Base-by-base conservation (phyloP, 345 rosid genomes). In the Rhizophora mangle region DNA sequence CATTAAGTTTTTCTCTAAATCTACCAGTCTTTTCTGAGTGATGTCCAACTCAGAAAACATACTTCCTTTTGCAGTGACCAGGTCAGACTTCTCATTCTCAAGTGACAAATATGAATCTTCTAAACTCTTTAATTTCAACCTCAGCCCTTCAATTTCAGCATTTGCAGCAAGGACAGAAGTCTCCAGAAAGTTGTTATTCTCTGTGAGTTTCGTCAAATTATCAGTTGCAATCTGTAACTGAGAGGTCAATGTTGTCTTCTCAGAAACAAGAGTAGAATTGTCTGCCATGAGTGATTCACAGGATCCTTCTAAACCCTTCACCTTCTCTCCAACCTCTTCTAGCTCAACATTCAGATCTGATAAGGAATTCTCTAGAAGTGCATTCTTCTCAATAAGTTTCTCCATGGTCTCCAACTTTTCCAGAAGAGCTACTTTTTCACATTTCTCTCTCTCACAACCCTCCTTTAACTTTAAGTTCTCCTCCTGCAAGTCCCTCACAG, bases 281-380 rank as follows among this genome's bases (percentile, higher is more conserved):
- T 89, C 96, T 70, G 56, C 78, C 65, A 80, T 22, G 51, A 92
- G 89, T 62, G 78, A 81, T 64, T 81, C 82, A 67, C 86, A 83
- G 64, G 82, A 81, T 73, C 85, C 89, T 84, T 96, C 97, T 74
- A 92, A 73, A 46, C 73, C 72, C 71, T 80, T 84, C 73, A 90
- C 83, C 81, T 81, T 89, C 71, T 76, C 86, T 72, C 93, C 82
- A 68, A 84, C 82, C 65, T 85, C 86, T 78, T 87, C 90, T 64
- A 96, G 80, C 84, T 96, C 98, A 21, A 82, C 86, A 71, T 86
- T 92, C 87, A 96, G 75, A 81, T 89, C 96, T 56, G 96, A 83
- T 63, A 96, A 84, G 63, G 96, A 96, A 66, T 90, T 92, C 87
- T 92, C 99, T 60, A 92, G 77, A 71, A 90, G 76, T 73, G 80